Conservation (phyloP, 345 rosid genomes). For the Lepidium aucheri region DNA sequence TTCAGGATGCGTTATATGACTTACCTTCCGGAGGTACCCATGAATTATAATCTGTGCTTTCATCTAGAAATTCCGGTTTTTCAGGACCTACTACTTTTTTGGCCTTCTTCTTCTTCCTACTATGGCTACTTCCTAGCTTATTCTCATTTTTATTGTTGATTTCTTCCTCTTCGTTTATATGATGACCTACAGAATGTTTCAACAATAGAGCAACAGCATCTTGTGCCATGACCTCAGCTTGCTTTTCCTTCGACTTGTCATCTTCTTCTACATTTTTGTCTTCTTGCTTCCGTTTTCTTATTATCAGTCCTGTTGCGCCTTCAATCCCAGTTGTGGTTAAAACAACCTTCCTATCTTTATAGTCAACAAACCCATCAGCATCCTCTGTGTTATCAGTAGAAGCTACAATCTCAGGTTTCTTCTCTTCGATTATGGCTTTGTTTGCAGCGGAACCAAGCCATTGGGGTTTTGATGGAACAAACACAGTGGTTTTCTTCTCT, state of each 20-base stretch:
- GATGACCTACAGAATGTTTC: constrained; percentile 71
- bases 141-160: constrained; percentile 26
- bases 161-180: constrained; percentile 39
- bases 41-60: constrained; percentile 43
- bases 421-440: constrained; percentile 34
- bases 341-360: constrained; percentile 54
- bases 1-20: neutral
- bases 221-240: constrained; percentile 51
- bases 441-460: constrained; percentile 90
- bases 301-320: constrained; percentile 63
- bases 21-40: constrained; percentile 98
- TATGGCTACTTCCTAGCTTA: constrained; percentile 16
- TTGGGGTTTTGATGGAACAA: constrained; percentile 59
- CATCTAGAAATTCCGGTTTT: constrained; percentile 63
- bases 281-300: constrained; percentile 64
- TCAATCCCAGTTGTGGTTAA: constrained; percentile 36
- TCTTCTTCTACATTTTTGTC: constrained; percentile 32
- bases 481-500: constrained; percentile 35
- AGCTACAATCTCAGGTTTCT: constrained; percentile 27
- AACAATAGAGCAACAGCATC: constrained; percentile 84
- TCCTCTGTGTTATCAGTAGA: constrained; percentile 25
- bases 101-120: constrained; percentile 36
- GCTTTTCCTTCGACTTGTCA: constrained; percentile 32
- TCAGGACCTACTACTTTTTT: constrained; percentile 64
- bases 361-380: constrained; percentile 67